Base-by-base conservation (phyloP, 139 green algal species). In the Tetradesmus lagerheimii region DNA sequence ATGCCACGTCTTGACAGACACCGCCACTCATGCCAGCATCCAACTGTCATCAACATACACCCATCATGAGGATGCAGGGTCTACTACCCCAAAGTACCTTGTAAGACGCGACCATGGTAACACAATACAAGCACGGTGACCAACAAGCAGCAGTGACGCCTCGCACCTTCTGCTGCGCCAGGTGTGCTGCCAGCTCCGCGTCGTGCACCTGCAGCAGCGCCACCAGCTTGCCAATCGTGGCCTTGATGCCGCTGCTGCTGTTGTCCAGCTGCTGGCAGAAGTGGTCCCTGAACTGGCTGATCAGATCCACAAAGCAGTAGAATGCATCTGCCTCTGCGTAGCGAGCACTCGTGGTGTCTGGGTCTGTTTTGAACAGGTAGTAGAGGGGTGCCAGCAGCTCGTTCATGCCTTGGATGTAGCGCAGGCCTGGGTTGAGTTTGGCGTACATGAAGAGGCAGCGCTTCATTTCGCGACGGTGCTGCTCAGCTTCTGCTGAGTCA, bases 361-460 rank as follows among this genome's bases (percentile, higher is more conserved):
- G 86, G 35, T 89, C 85, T n/a, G 89, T 95, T 37, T 92, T 94
- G 94, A 99, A 98, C 0, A 98, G 81, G 90, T 97, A 99, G 89
- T 99, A 98, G 23, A 99, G 89, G 14, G 97, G 96, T 4, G 98
- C 98, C 9, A 97, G 95, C 86, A 99, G 94, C 94, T 99, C 98
- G 93, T 99, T 99, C 97, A 99, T 99, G 92, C 98, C 98, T 87
- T 97, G 98, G 80, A 99, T 98, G 92, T 99, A 99, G 0, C 92
- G 85, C 64, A 99, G 92, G 31, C 98, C 98, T 0, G 98, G 97
- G 93, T 99, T 99, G 57, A 99, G 95, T 93, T 99, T 99, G 64
- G 98, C 97, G 89, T 96, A 99, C 34, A 99, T 93, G 89, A 99
- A 99, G n/a, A 99, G 94, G 93, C 94, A 78, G 8, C 62, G 41